These are phyloP conservation scores for Trypanosoma vivax DNA, from an alignment of 208 protist species.

Conservation along the genomic window DNA sequence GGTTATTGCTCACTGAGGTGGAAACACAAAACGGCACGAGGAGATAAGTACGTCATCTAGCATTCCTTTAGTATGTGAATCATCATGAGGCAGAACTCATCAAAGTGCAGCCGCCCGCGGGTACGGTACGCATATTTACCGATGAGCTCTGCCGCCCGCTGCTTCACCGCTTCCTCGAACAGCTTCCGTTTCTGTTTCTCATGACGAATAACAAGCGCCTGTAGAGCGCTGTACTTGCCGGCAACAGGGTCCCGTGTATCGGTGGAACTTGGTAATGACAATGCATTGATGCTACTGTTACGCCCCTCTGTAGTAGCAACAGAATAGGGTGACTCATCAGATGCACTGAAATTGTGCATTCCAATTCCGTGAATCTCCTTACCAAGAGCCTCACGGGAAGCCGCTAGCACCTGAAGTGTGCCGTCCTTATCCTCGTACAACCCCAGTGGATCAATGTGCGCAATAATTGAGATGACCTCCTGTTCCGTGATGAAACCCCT, in stretches of 20 bases:
- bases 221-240: not conserved
- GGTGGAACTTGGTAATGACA: not conserved
- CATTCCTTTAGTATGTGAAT: conserved; percentile 43
- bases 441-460: conserved; percentile 27
- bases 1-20: not conserved
- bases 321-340: too few species aligned
- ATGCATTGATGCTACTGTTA: too few species aligned
- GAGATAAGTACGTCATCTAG: not conserved
- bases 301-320: too few species aligned
- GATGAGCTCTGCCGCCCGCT: conserved; percentile 15
- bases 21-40: not conserved
- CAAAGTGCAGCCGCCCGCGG: conserved; percentile 33
- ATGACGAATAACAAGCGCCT: conserved; percentile 12
- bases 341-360: too few species aligned
- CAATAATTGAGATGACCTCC: conserved; percentile 12
- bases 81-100: conserved; percentile 67
- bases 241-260: not conserved
- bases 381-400: conserved; percentile 17
- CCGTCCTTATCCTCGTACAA: conserved; percentile 35
- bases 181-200: conserved; percentile 11
- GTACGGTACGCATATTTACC: conserved; percentile 35
- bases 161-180: conserved; percentile 13
- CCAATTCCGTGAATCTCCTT: not conserved
- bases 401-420: conserved; percentile 17
- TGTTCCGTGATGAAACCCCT: conserved; percentile 19